A percentile compares a stretch with the other conserved stretches of the same genome.
These are phyloP conservation scores for Thielaviopsis populi DNA, from an alignment of 2,329 filamentous ascomycete genomes.

Conservation along the genomic window DNA sequence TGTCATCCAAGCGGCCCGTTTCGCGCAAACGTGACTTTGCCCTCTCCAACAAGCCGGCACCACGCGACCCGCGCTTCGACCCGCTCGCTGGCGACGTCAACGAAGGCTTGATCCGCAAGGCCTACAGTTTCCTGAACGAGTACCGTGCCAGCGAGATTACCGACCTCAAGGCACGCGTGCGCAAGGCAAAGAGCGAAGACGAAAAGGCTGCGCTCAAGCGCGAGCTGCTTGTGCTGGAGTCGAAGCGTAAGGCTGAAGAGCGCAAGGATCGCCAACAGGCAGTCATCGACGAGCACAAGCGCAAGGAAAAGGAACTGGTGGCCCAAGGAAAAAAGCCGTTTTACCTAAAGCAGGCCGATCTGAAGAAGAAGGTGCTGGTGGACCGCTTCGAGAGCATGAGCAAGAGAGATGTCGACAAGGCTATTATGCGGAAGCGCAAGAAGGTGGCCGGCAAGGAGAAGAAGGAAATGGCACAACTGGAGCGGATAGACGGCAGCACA, in stretches of 20 bases:
- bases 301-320: constrained; percentile 70
- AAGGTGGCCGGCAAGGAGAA: constrained; percentile 78
- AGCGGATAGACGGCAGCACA: constrained; percentile 21
- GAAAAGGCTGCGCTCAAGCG: constrained; percentile 58
- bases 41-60: constrained; percentile 37
- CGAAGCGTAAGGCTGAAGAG: constrained; percentile 54
- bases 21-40: constrained; percentile 59
- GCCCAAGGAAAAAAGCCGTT: constrained; percentile 83
- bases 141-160: constrained; percentile 76
- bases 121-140: constrained; percentile 77
- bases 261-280: constrained; percentile 54
- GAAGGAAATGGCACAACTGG: constrained; percentile 44
- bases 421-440: constrained; percentile 77
- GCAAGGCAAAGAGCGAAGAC: constrained; percentile 45
- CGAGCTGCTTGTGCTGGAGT: constrained; percentile 63
- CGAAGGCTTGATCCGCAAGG: constrained; percentile 45
- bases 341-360: constrained; percentile 81
- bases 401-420: constrained; percentile 66
- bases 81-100: constrained; percentile 39
- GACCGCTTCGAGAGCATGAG: constrained; percentile 74
- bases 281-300: constrained; percentile 59
- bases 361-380: constrained; percentile 71
- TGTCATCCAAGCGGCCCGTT: constrained; percentile 71
- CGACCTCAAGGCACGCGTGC: constrained; percentile 53
- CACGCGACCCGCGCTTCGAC: constrained; percentile 82